Evolutionary conservation across 2,329 filamentous ascomycete genomes (phyloP).

Genomic region (Beauveria asiatica): DNA sequence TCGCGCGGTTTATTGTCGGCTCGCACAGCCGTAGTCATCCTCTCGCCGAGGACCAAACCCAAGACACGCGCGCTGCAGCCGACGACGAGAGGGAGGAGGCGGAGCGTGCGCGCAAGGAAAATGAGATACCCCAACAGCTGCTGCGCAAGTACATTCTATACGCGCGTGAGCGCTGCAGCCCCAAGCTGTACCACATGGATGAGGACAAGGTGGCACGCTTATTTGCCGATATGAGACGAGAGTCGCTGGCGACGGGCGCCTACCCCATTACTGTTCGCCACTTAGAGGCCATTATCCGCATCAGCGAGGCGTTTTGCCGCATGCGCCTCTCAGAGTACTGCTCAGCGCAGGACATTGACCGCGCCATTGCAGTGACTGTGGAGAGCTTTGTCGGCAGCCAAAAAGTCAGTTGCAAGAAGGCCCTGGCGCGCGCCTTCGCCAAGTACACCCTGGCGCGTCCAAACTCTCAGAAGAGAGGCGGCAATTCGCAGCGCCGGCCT

Average conservation of each 20-base stretch:
- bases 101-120: conserved; percentile 23
- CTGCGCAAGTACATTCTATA: conserved; percentile 96
- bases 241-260: conserved; percentile 85
- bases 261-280: conserved; percentile 98
- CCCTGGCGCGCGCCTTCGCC: conserved; percentile 84
- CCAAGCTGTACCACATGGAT: conserved; percentile 95
- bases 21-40: conserved; percentile 90
- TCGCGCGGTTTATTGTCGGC: conserved; percentile 90
- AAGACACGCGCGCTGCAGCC: conserved; percentile 56
- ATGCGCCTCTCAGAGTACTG: conserved; percentile 99
- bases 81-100: conserved; percentile 37
- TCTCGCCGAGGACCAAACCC: conserved; percentile 42
- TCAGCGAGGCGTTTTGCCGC: conserved; percentile 87
- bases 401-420: conserved; percentile 97
- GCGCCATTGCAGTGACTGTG: conserved; percentile 92
- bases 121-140: conserved; percentile 81
- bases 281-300: conserved; percentile 94
- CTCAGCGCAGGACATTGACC: conserved; percentile 81
- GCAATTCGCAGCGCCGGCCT: conserved; percentile 15
- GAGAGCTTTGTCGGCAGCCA: conserved; percentile 94
- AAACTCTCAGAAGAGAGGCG: conserved; percentile 22
- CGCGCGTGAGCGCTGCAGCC: conserved; percentile 77
- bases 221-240: conserved; percentile 92
- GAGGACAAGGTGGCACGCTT: conserved; percentile 92
- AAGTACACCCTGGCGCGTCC: conserved; percentile 69